Conservation (phyloP, 176 grass and related monocot genomes). For the Phoenix roebelenii region DNA sequence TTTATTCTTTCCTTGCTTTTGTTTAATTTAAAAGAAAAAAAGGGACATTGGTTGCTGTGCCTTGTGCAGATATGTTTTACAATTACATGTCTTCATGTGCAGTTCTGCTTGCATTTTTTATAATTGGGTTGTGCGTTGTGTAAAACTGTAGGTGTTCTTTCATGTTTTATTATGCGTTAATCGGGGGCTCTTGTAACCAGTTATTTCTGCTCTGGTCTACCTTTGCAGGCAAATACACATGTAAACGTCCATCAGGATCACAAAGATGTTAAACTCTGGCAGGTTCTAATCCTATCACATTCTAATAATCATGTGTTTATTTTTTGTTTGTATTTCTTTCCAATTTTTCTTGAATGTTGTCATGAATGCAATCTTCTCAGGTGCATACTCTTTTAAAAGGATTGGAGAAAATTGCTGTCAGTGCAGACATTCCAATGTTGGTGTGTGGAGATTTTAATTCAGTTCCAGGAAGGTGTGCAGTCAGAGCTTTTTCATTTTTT, state of each 20-base stretch:
- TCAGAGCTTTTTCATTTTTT: not conserved
- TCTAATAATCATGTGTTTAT: conserved; percentile 9
- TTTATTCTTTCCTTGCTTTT: too few relatives aligned
- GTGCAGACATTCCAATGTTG: conserved; percentile 99
- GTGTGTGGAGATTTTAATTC: conserved; percentile 99
- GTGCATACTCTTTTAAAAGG: conserved; percentile 97
- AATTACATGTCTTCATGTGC: too few relatives aligned
- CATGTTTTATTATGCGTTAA: too few relatives aligned
- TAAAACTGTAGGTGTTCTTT: too few relatives aligned
- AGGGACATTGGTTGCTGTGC: too few relatives aligned
- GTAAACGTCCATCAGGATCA: conserved; percentile 91
- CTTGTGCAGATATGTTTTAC: too few relatives aligned
- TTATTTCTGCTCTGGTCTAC: too few relatives aligned
- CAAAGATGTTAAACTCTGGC: conserved; percentile 98
- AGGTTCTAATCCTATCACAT: conserved; percentile 42
- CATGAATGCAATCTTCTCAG: conserved; percentile 24
- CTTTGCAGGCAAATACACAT: conserved; percentile 94
- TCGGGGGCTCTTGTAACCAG: too few relatives aligned
- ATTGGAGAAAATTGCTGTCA: conserved; percentile 98
- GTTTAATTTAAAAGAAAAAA: too few relatives aligned
- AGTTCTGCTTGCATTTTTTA: too few relatives aligned
- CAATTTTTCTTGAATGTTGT: too few relatives aligned
- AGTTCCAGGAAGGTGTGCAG: conserved; percentile 58
- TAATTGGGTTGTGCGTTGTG: too few relatives aligned
- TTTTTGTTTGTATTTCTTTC: conserved; percentile 7